Base-by-base conservation (phyloP, 179 eudicot species). In the Silene noctiflora region DNA sequence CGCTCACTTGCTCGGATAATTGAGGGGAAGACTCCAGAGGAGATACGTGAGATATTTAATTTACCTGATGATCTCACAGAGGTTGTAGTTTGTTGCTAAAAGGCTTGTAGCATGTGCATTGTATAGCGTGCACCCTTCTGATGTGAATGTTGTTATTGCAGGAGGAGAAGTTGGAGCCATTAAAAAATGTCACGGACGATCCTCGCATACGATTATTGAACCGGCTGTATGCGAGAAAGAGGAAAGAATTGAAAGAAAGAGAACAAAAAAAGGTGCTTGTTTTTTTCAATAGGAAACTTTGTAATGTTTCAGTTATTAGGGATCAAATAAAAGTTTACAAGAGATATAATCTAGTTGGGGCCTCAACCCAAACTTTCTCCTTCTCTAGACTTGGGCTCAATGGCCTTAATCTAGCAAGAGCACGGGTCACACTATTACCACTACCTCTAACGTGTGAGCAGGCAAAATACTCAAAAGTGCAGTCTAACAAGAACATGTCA, bases 101-200 rank as follows among this genome's bases (percentile, higher is more conserved):
- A 44, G 63, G 44, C 61, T 67, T 74, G 22, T 62, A 60, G 59
- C 67, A 46, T 74, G 68, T 27, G 11, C 25, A 1, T 24, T 69
- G 44, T 74, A 22, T 71, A 55, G 51, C 59, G 14, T 31, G 24
- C 71, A 61, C 74, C 6, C 65, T 74, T 74, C 74, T 84, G 66
- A 82, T 44, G 59, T 55, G 14, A 79, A 63, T 46, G n/a, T 71
- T 25, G 10, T 62, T 77, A 46, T 83, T 75, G 75, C 88, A 91
- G 97, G 97, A 91, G 81, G 97, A 91, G 82, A 91, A 90, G 81
- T 81, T 91, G 84, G 97, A 90, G 77, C 97, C 97, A 39, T 77
- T 90, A 65, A 85, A 84, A 90, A 88, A 88, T 79, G 84, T 86
- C 64, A 91, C 91, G 11, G 94, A 90, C 78, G 97, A 91, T 86